Percentiles rank a stretch among this genome's conserved stretches.
Conservation (phyloP, 1,284 basidiomycete species). For the Puccinia horiana region DNA sequence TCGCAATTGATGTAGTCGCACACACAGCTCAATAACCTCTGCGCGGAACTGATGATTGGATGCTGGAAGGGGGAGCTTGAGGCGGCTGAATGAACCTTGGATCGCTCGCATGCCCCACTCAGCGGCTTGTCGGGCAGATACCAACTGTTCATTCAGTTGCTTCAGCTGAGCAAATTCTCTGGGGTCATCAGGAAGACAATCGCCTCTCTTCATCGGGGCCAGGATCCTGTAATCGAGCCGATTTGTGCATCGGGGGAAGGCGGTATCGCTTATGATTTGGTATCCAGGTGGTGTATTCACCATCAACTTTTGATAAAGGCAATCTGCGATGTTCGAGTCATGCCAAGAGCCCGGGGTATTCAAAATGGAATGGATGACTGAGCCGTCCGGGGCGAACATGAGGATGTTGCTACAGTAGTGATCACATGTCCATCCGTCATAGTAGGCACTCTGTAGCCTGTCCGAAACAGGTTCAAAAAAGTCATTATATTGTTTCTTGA, state of each 20-base stretch:
- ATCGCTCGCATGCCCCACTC: conserved; percentile 21
- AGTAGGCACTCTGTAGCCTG: conserved; percentile 12
- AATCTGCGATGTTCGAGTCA: neutral
- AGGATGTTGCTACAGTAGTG: conserved; percentile 19
- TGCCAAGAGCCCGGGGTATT: conserved; percentile 16
- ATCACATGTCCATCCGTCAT: conserved; percentile 1
- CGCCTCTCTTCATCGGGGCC: neutral
- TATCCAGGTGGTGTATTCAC: neutral
- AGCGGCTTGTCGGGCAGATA: neutral
- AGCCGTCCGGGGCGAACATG: neutral
- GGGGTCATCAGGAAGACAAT: neutral
- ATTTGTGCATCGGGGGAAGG: neutral
- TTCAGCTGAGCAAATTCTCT: neutral
- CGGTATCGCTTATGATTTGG: neutral
- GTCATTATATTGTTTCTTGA: too few relatives aligned
- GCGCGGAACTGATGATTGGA: neutral
- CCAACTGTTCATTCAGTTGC: neutral
- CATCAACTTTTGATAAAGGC: neutral
- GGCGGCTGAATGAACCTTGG: neutral
- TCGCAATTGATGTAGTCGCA: neutral
- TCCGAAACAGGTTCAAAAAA: too few relatives aligned
- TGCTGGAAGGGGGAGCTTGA: neutral
- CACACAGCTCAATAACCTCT: neutral
- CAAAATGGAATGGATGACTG: neutral
- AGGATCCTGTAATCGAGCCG: neutral